A percentile compares a stretch with the other conserved stretches of the same genome.
phyloP scores from a whole-genome alignment of 768 basidiomycete genomes.

The Podaxis sp. region DNA sequence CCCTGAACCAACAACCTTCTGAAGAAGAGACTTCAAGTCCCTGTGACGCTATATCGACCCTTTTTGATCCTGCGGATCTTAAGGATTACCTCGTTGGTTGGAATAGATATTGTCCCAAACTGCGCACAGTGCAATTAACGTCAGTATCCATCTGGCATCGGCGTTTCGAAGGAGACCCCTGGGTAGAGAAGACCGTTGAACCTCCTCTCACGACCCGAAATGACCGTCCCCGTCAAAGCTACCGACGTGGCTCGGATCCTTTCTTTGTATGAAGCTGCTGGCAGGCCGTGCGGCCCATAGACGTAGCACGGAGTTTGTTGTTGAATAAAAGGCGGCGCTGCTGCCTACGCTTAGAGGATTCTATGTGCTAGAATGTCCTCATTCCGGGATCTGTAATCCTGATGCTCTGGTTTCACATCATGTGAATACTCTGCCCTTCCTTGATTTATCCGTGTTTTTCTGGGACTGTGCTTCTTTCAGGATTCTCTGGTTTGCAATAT shows the following conservation, averaged over 20 bases:
- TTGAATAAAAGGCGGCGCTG: background rate
- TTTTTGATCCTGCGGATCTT: slow-evolving; percentile 13
- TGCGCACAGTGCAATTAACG: slow-evolving; percentile 25
- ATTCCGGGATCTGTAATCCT: background rate
- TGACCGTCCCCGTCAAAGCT: background rate
- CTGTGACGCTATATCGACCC: background rate
- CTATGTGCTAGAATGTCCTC: background rate
- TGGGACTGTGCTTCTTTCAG: background rate
- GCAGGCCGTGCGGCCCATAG: background rate
- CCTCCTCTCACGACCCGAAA: background rate
- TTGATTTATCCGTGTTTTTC: background rate
- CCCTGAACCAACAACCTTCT: slow-evolving; percentile 2
- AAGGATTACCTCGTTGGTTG: slow-evolving; percentile 28
- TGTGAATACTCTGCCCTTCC: background rate
- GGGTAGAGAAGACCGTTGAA: slow-evolving; percentile 14
- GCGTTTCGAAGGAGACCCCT: slow-evolving; percentile 24
- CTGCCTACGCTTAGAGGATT: background rate
- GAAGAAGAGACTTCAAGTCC: slow-evolving; percentile 6
- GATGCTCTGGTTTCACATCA: background rate
- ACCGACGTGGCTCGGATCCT: slow-evolving; percentile 6
- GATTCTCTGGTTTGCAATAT: background rate
- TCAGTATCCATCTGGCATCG: slow-evolving; percentile 19
- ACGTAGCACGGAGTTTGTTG: background rate
- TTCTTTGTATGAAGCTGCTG: background rate
- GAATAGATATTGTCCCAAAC: slow-evolving; percentile 25